Percentiles rank a stretch among this genome's conserved stretches.
These are phyloP conservation scores for Lathyrus sativus DNA, from an alignment of 306 rosid species.

Conservation along the genomic window DNA sequence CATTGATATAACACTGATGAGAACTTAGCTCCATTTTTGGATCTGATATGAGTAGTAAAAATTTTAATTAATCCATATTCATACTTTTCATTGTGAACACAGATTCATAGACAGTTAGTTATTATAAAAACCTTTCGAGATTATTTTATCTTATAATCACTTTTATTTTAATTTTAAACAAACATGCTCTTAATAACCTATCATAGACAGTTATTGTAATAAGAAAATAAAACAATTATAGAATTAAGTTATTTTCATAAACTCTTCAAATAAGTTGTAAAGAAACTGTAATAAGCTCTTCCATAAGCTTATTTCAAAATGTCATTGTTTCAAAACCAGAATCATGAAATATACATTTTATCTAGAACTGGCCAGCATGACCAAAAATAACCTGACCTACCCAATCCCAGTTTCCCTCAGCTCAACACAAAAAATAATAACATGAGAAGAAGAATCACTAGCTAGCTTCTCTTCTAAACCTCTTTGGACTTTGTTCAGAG, in stretches of 20 bases:
- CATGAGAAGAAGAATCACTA: conserved; percentile 45
- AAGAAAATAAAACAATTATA: neutral
- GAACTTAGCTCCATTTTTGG: conserved; percentile 32
- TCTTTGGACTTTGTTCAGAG: conserved; percentile 69
- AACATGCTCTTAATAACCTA: too few relatives aligned
- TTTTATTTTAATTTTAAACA: neutral
- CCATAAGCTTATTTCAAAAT: conserved; percentile 35
- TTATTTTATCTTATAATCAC: neutral
- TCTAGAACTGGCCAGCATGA: conserved; percentile 45
- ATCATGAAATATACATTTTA: conserved; percentile 61
- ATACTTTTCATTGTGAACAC: too few relatives aligned
- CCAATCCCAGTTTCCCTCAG: conserved; percentile 38
- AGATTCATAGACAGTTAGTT: too few relatives aligned
- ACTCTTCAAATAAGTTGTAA: neutral
- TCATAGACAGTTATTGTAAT: neutral
- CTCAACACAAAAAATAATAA: conserved; percentile 19
- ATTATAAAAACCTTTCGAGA: too few relatives aligned
- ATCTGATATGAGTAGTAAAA: conserved; percentile 25
- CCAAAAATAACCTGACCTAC: conserved; percentile 50
- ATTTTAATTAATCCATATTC: neutral
- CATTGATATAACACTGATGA: conserved; percentile 34
- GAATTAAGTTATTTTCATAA: neutral
- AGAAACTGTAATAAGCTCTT: conserved; percentile 24
- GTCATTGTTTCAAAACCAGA: conserved; percentile 48
- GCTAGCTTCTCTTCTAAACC: conserved; percentile 67